Evolutionary conservation across 768 basidiomycete genomes (phyloP).

Genomic region (Rhodotorula graminis): DNA sequence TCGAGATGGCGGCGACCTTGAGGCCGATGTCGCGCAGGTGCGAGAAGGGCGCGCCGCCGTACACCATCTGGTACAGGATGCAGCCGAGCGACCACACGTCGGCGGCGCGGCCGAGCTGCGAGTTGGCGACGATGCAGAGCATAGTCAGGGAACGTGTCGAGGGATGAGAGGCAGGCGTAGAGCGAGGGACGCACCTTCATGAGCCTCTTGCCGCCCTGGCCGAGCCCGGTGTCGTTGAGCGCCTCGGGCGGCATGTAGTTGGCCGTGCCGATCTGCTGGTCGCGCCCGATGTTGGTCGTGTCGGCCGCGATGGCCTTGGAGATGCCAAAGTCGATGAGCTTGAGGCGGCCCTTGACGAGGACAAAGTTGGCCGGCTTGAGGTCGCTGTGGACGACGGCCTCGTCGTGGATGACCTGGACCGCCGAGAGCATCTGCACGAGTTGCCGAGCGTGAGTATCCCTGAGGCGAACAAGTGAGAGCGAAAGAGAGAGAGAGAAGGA

Average conservation of each 20-base stretch:
- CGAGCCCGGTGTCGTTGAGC: slow-evolving; percentile 56
- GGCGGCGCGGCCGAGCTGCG: slow-evolving; percentile 72
- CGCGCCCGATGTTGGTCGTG: slow-evolving; percentile 94
- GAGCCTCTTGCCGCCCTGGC: slow-evolving; percentile 72
- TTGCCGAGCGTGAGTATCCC: background rate
- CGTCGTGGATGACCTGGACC: slow-evolving; percentile 95
- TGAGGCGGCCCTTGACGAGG: slow-evolving; percentile 85
- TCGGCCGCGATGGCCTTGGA: slow-evolving; percentile 98
- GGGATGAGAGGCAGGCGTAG: background rate
- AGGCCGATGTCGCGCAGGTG: slow-evolving; percentile 67
- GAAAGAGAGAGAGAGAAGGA: background rate
- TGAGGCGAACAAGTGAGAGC: background rate
- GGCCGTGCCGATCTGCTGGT: slow-evolving; percentile 91
- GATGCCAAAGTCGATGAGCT: slow-evolving; percentile 99
- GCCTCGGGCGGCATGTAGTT: slow-evolving; percentile 99
- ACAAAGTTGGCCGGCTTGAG: slow-evolving; percentile 98
- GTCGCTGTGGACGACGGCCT: slow-evolving; percentile 98
- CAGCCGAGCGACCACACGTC: slow-evolving; percentile 98
- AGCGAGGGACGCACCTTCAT: slow-evolving; percentile 59
- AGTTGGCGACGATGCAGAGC: background rate
- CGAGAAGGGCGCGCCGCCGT: slow-evolving; percentile 87
- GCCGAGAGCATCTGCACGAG: slow-evolving; percentile 82
- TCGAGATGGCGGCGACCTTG: slow-evolving; percentile 92
- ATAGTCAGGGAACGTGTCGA: background rate
- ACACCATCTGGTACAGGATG: slow-evolving; percentile 98